These are phyloP conservation scores for Neonectria neomacrospora DNA, from an alignment of 2,329 filamentous ascomycete genomes.

Conservation along the genomic window DNA sequence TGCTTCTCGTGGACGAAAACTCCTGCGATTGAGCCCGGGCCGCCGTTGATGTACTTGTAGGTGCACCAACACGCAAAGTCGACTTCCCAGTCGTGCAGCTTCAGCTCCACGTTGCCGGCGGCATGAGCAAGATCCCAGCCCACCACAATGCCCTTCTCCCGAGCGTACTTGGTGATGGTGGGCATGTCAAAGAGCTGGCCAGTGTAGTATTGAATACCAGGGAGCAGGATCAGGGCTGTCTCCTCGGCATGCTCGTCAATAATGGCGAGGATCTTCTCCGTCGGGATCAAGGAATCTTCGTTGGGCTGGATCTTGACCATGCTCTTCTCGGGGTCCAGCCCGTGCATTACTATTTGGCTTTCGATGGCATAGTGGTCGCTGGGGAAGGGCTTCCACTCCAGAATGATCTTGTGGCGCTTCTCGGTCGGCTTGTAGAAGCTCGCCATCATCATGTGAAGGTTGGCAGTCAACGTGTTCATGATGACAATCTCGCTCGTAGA, in stretches of 20 bases:
- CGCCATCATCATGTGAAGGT: constrained; percentile 84
- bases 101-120: constrained; percentile 82
- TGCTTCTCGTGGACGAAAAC: constrained; percentile 84
- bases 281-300: constrained; percentile 70
- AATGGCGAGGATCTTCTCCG: constrained; percentile 74
- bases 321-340: constrained; percentile 70
- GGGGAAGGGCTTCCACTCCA: constrained; percentile 92
- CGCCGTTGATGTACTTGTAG: constrained; percentile 93
- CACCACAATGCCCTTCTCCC: constrained; percentile 74
- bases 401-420: constrained; percentile 78
- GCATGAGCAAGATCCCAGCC: constrained; percentile 93
- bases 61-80: constrained; percentile 95
- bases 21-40: constrained; percentile 83
- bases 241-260: constrained; percentile 80
- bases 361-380: constrained; percentile 88
- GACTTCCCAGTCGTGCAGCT: constrained; percentile 87
- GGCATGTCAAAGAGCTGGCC: constrained; percentile 89
- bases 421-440: constrained; percentile 81
- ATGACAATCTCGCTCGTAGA: constrained; percentile 79
- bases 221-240: constrained; percentile 81
- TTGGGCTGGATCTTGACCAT: constrained; percentile 80
- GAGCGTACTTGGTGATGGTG: constrained; percentile 81
- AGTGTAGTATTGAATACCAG: constrained; percentile 92
- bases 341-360: constrained; percentile 80
- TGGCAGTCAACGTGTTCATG: constrained; percentile 88